A percentile compares a stretch with the other conserved stretches of the same genome.
Conservation (phyloP, 140 eudicot genomes). For the Erigeron philadelphicus region DNA sequence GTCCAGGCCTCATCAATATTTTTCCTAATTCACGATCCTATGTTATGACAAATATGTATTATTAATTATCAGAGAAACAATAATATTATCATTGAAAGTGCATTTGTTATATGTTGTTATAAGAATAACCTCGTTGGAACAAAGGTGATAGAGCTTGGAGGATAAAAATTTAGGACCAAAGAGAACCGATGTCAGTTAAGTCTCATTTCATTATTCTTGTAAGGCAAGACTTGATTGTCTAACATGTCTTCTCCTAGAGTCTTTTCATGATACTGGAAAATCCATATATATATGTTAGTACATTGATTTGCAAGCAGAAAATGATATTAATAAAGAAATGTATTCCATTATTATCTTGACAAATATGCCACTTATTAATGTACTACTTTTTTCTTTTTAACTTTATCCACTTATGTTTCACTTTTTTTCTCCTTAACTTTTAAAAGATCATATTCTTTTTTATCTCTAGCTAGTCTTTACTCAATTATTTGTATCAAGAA, state of each 20-base stretch:
- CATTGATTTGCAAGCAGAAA: too few relatives aligned
- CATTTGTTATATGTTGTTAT: not conserved
- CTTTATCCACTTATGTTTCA: too few relatives aligned
- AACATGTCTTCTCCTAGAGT: conserved; percentile 32
- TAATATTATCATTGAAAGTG: not conserved
- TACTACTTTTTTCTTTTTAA: too few relatives aligned
- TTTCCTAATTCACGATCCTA: conserved; percentile 45
- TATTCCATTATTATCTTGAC: too few relatives aligned
- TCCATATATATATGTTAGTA: not conserved
- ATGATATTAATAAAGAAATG: not conserved
- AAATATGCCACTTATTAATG: too few relatives aligned
- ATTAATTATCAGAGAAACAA: not conserved
- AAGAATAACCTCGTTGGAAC: conserved; percentile 40
- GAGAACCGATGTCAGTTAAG: conserved; percentile 25
- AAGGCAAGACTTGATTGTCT: conserved; percentile 42
- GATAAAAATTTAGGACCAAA: conserved; percentile 50
- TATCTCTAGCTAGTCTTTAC: too few relatives aligned
- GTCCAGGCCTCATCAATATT: conserved; percentile 30
- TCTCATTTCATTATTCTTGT: conserved; percentile 22
- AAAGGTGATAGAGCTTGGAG: conserved; percentile 43
- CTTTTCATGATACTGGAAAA: conserved; percentile 30
- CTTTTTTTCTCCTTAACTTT: too few relatives aligned
- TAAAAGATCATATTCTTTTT: too few relatives aligned
- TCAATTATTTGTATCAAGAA: too few relatives aligned
- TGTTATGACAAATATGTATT: not conserved